Percentiles rank a stretch among this genome's conserved stretches.
Evolutionary conservation across 108 stramenopile genomes (phyloP).

Genomic region (Cyclostephanos invisitatus): DNA sequence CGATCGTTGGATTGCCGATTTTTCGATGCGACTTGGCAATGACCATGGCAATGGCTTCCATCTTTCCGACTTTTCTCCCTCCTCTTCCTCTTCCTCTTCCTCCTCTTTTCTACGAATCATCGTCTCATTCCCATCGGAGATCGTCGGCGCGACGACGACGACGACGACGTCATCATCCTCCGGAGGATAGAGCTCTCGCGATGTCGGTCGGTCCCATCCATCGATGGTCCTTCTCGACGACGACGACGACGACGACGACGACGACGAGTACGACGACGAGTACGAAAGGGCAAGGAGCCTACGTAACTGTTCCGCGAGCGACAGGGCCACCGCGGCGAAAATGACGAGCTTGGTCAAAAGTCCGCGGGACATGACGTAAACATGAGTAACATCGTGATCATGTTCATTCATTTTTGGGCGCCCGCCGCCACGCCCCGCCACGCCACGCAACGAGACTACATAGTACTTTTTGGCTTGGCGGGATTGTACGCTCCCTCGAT

Average conservation of each 20-base stretch:
- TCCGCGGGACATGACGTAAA: background rate
- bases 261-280: too few relatives aligned
- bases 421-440: too few relatives aligned
- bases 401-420: too few relatives aligned
- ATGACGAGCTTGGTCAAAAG: background rate
- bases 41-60: constrained; percentile 1
- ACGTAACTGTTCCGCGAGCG: background rate
- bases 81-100: background rate
- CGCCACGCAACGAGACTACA: too few relatives aligned
- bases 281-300: background rate
- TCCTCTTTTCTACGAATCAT: background rate
- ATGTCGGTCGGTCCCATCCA: too few relatives aligned
- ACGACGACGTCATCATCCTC: background rate
- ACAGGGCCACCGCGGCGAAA: background rate
- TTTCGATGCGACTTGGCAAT: background rate
- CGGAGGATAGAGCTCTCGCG: too few relatives aligned
- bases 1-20: background rate
- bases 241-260: too few relatives aligned
- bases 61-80: background rate
- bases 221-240: too few relatives aligned
- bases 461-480: too few relatives aligned
- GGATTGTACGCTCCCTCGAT: too few relatives aligned
- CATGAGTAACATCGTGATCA: too few relatives aligned
- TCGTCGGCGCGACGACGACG: background rate
- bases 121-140: background rate